Evolutionary conservation across 1,139 yeast species (phyloP).

Genomic region (Casaregolazyma suthepensis): DNA sequence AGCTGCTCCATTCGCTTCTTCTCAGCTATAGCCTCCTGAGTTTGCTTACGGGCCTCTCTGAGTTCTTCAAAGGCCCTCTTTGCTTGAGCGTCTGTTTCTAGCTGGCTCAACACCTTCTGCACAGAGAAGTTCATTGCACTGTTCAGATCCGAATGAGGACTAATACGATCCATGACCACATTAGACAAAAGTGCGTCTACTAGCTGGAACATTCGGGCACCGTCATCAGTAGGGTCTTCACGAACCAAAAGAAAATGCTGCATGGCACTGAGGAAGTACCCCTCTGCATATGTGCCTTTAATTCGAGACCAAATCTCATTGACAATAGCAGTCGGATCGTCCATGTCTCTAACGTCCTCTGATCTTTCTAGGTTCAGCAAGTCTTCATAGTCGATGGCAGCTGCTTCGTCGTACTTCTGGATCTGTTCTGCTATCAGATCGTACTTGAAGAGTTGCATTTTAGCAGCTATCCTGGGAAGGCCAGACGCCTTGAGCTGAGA

Average conservation of each 20-base stretch:
- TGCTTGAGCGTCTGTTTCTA: conserved; percentile 88
- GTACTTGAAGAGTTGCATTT: conserved; percentile 56
- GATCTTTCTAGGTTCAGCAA: conserved; percentile 54
- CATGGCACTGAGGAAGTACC: conserved; percentile 66
- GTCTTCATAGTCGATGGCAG: conserved; percentile 66
- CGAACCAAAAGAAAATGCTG: conserved; percentile 69
- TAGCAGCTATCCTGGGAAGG: conserved; percentile 53
- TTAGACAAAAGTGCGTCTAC: conserved; percentile 81
- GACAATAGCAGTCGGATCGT: conserved; percentile 68
- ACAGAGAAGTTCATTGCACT: conserved; percentile 80
- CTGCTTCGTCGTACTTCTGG: conserved; percentile 55
- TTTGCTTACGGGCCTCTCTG: conserved; percentile 56
- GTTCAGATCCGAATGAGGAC: conserved; percentile 56
- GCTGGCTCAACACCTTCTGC: conserved; percentile 67
- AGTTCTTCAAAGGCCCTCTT: conserved; percentile 70
- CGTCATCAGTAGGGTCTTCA: conserved; percentile 47
- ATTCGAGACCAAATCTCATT: conserved; percentile 64
- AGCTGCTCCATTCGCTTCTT: conserved; percentile 72
- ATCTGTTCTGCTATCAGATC: conserved; percentile 64
- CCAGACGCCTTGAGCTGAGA: conserved; percentile 77
- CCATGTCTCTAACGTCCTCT: conserved; percentile 40
- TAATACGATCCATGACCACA: conserved; percentile 51
- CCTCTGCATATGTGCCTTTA: conserved; percentile 61
- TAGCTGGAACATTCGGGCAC: conserved; percentile 65
- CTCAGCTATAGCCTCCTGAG: conserved; percentile 81